Base-by-base conservation (phyloP, 129 eudicot genomes). In the sunflower (Helianthus annuus) region DNA sequence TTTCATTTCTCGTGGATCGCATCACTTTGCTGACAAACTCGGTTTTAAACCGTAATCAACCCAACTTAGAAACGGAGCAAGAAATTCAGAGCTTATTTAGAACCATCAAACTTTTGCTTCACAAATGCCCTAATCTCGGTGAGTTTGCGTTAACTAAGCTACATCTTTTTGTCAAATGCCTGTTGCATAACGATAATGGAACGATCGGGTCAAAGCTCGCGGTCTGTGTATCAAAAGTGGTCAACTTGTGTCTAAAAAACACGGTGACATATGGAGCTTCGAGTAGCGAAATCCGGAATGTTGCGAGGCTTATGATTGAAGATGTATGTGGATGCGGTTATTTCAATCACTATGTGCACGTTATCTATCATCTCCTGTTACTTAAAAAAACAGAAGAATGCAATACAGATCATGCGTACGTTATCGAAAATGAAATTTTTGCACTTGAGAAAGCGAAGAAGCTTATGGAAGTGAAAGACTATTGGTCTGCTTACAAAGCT, bases 401-500 rank as follows among this genome's bases (percentile, higher is more conserved):
- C 61, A 49, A 48, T 55, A 70, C 76, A 66, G 78, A 74, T 76
- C 53, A 70, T 55, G 73, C 65, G 36, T 81, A 53, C 74, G 16
- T 70, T 22, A 66, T 68, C 55, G 79, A 83, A 13, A 65, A 74
- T 68, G 94, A 86, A 79, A 73, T 73, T 19, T 61, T 59, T 58
- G 74, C 83, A 15, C 79, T 81, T 24, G 83, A 83, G 69, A 79
- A 71, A 68, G 86, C 84, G 42, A 83, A 72, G 57, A 74, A 84
- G 62, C 71, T 90, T 51, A 39, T 90, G 59, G 81, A 11, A 42
- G 34, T 69, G 36, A 82, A 76, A 48, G 89, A 85, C 70, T 60
- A 86, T 49, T 95, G 99, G 97, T 76, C 55, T 44, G 86, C 85
- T 65, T 95, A 95, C 68, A 88, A 80, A 81, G 82, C 73, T 54